Base-by-base conservation (phyloP, 371 early-diverging fungal species). In the Zopfochytrium polystomum region DNA sequence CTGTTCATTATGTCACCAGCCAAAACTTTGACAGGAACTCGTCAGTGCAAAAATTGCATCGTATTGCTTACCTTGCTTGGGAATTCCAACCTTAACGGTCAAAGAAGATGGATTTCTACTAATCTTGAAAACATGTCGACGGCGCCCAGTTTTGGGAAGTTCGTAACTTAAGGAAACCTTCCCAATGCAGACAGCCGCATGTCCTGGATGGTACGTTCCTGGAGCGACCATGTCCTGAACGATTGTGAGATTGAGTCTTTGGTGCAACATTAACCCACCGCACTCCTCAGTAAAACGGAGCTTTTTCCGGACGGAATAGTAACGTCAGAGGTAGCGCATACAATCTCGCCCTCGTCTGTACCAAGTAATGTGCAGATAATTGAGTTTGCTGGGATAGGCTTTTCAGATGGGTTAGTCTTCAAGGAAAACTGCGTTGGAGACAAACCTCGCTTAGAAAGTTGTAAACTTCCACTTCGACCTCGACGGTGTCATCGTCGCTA, bases 241-340 rank as follows among this genome's bases (percentile, higher is more conserved):
- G 20, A n/a, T 35, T 9, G 11, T 44, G 9, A 55, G 29, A 43
- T 15, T 59, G 58, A 43, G 18, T 27, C 3, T 33, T 15, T 32
- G 7, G 42, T 44, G 15, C 27, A 33, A 47, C 27, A 26, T 32
- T 49, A 22, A 0, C 25, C 23, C 73, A 87, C 89, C 65, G 84
- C 80, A 51, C 89, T 84, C 11, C 77, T 76, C 3, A 88, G 72
- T 11, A 79, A 71, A 57, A 85, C 74, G 0, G 74, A 70, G 59
- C 87, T 89, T 44, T 75, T 73, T 18, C 89, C 90, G n/a, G 87
- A 82, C n/a, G 74, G 58, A 27, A 90, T 55, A 7, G 69, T 67
- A 47, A 81, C 74, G 30, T 80, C 62, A 20, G 56, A 30, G 30
- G 68, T 59, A 3, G 58, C 59, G 52, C 80, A 85, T 62, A 73